These are phyloP conservation scores for Nitzschia inconspicua DNA, from an alignment of 108 stramenopile genomes.

Conservation along the genomic window DNA sequence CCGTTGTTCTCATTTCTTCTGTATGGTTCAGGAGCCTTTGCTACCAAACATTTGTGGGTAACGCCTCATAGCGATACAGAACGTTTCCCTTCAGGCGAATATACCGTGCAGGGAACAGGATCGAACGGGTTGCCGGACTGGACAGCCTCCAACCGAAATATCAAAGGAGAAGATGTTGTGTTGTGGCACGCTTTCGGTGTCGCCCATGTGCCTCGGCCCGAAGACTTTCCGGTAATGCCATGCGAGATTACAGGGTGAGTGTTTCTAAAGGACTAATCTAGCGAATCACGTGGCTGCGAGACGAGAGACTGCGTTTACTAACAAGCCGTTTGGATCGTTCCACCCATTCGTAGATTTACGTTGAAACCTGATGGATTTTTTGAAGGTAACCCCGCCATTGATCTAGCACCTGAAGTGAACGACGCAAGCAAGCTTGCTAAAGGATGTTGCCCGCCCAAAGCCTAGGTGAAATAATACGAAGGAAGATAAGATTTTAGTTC, in stretches of 20 bases:
- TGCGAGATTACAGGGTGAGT: constrained; percentile 21
- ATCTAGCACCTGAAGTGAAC: constrained; percentile 44
- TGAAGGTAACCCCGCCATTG: constrained; percentile 40
- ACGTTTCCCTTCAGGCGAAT: constrained; percentile 61
- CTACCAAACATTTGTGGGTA: constrained; percentile 52
- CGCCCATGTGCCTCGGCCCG: constrained; percentile 48
- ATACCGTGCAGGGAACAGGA: constrained; percentile 42
- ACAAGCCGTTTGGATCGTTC: neutral
- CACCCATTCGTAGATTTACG: no score
- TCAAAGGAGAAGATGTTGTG: constrained; percentile 49
- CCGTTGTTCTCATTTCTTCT: no score
- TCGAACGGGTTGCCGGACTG: constrained; percentile 47
- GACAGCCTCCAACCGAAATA: constrained; percentile 34
- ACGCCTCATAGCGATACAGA: constrained; percentile 42
- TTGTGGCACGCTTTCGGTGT: constrained; percentile 69
- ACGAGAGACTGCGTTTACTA: neutral
- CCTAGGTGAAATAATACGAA: neutral
- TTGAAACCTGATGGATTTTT: constrained; percentile 53
- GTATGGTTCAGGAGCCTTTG: constrained; percentile 49
- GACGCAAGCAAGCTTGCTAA: constrained; percentile 30
- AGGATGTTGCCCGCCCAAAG: constrained; percentile 20
- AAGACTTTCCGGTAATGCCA: constrained; percentile 60
- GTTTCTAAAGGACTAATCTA: neutral
- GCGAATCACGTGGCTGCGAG: neutral
- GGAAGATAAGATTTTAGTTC: neutral